Base-by-base conservation (phyloP, 164 flowering plant species). In the Dillenia turbinata region DNA sequence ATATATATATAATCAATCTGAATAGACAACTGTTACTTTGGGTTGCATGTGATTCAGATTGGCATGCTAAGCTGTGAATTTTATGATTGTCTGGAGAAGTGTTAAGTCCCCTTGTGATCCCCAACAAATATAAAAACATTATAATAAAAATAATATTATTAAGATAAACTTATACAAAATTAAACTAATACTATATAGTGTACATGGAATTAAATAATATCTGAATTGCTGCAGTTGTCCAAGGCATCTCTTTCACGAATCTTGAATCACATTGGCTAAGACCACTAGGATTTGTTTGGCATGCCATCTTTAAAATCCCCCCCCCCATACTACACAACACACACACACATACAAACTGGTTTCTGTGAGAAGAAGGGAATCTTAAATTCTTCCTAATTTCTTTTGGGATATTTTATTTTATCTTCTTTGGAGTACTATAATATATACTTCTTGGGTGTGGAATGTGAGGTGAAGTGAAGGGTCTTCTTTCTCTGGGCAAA, bases 251-350 rank as follows among this genome's bases (percentile, higher is more conserved):
- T 55, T 66, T 65, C 72, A 65, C 70, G 55, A 69, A 66, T 47
- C 68, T 66, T 66, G 66, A 66, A 62, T 62, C 60, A 46, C 69
- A 73, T 73, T 69, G 73, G 77, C 49, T 58, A 17, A 58, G 44
- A 47, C 43, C 61, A 65, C 70, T 73, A 70, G 68, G 70, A 73
- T 69, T 66, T 73, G 68, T 73, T 73, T 73, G 73, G 77, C 77
- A 73, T 73, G 77, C 73, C 56, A 33, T 33, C 40, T 33, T 33
- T 33, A 33, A 33, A 33, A 33, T 33, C 40, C 40, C 40, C 40
- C 40, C 40, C 40, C 40, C 40, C 6, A 33, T 5, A 33, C 40
- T 33, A 33, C 40, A 33, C 40, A 33, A 33, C 6, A 33, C 33
- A 52, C 59, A 62, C 52, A 66, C 59, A 65, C 65, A 58, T 16